Evolutionary conservation across 805 yeast species (phyloP).

Genomic region (Huiozyma sinensis): DNA sequence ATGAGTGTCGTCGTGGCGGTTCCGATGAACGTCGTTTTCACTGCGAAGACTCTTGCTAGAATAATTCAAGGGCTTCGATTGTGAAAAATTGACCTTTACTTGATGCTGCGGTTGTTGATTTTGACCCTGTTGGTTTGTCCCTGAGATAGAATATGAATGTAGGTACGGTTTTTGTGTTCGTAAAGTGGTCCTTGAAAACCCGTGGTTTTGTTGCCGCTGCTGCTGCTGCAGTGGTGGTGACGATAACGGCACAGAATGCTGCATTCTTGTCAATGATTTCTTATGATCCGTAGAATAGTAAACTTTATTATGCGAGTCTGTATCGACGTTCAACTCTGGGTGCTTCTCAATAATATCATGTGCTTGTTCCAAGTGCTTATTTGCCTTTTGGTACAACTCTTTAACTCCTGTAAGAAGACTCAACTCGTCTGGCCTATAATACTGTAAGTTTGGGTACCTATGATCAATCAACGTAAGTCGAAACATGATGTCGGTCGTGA

Average conservation of each 20-base stretch:
- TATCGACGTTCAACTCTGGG: conserved; percentile 2
- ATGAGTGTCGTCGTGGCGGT: too few relatives aligned
- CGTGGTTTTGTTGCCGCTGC: conserved; percentile 6
- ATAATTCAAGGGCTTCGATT: conserved; percentile 19
- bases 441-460: conserved; percentile 22
- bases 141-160: conserved; percentile 2
- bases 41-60: too few relatives aligned
- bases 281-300: conserved; percentile 2
- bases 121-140: neutral
- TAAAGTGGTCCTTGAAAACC: conserved; percentile 20
- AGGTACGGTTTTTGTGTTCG: conserved; percentile 9
- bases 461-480: conserved; percentile 45
- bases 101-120: neutral
- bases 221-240: conserved; percentile 8
- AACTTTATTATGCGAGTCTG: conserved; percentile 1
- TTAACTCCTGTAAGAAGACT: conserved; percentile 33
- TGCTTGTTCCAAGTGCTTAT: conserved; percentile 33
- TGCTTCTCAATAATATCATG: conserved; percentile 9
- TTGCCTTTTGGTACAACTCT: conserved; percentile 28
- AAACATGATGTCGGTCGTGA: conserved; percentile 51
- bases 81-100: conserved; percentile 13
- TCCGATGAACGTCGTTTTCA: too few relatives aligned
- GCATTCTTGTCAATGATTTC: conserved; percentile 18
- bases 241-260: neutral
- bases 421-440: conserved; percentile 36